Base-by-base conservation (phyloP, 805 yeast species). In the Candida coquimbonensis region DNA sequence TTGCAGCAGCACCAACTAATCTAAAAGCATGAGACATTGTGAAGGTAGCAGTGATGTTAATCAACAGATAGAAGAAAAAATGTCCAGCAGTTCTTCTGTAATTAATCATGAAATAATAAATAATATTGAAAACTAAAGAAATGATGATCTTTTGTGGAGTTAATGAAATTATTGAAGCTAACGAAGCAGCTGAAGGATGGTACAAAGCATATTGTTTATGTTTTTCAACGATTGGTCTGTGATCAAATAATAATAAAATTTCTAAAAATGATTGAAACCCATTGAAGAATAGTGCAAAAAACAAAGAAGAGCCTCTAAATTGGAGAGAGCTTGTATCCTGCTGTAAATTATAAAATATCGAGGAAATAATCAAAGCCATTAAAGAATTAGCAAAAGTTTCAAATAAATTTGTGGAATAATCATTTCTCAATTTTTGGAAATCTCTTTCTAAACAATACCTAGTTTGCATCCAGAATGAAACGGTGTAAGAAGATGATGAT, bases 201-300 rank as follows among this genome's bases (percentile, higher is more conserved):
- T 82, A 86, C 48, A 85, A 73, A 0, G 87, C 80, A 53, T 81
- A 86, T 41, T 74, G 72, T 56, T 80, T 80, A 60, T 86, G 95
- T 57, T 85, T 84, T 55, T 74, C 75, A 31, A 83, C 73, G 51
- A 86, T 77, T 42, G 81, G 75, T 38, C 65, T 63, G 4, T 81
- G 74, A 57, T 78, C 83, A 56, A 67, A 80, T 31, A 78, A 56
- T 1, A 77, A 54, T 61, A 75, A 66, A 44, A 80, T 69, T 62
- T 80, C 85, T 52, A 78, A 64, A 40, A 78, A 54, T 13, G 80
- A 76, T 14, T 78, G 66, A 52, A 79, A 74, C 4, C 83, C 77
- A 56, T 78, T 78, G 59, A 77, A 79, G 52, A 79, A 64, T 36
- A 75, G 68, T n/a, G 82, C 80, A 57, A 81, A 80, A 62, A 83